Evolutionary conservation across 164 flowering plant genomes (phyloP), one percentile per base, ranked within the genome.

Genomic region (Annona cherimola): DNA sequence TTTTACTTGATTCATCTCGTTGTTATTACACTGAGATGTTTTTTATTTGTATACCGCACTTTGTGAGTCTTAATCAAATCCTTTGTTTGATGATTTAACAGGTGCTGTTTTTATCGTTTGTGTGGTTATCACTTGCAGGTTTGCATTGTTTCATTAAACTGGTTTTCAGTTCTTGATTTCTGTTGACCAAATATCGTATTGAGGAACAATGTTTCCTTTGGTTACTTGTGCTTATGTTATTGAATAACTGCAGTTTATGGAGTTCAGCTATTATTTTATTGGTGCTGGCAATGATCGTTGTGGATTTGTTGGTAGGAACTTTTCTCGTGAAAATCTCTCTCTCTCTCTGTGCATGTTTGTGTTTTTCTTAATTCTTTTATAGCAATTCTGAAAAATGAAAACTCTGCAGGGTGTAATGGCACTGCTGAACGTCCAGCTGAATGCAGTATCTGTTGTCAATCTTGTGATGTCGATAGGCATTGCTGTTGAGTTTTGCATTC

Each of bases 391-490:
- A 63, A 63, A 68, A 9, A 50, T 76, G 54, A 65, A 72, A 70
- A 26, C 35, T 75, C 20, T 82, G 83, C 96, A 96, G 98, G 98
- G 98, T 61, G 87, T 93, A 64, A 96, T 96, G 99, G 97, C 99
- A 14, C 80, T 96, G 78, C 72, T 96, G 75, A 61, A 82, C 57
- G 92, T 96, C 77, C 99, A 96, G 76, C 83, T 96, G 76, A 96
- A 96, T 84, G 99, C 99, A 42, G 78, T 96, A 55, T 96, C 99
- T 50, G 96, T 96, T 63, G 99, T 96, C 59, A 96, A 96, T 78
- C 97, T 96, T 61, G 84, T 96, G 9, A 96, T 96, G 99, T 76
- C 99, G 18, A 92, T 93, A 43, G 99, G 99, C 61, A 96, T 93
- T 68, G 91, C 89, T 60, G 98, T 96, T 71, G 99, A 96, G 83